phyloP scores from a whole-genome alignment of 2,329 filamentous ascomycete species.

The Fusarium sp. region DNA sequence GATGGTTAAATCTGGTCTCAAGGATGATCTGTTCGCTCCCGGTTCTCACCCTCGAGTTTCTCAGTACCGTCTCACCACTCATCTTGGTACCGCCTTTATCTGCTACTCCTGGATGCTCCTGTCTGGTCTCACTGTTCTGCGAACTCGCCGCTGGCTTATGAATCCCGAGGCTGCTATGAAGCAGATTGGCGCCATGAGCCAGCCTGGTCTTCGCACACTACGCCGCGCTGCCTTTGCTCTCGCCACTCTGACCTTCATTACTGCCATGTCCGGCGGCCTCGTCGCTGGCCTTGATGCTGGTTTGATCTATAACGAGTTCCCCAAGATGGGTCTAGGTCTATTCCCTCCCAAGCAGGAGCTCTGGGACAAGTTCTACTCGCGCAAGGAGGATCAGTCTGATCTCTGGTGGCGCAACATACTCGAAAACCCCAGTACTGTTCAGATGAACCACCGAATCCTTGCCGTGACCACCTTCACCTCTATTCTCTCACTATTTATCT shows the following conservation, averaged over 20 bases:
- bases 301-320: slow-evolving; percentile 99
- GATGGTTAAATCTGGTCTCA: slow-evolving; percentile 98
- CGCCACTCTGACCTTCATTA: slow-evolving; percentile 82
- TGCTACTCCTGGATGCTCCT: slow-evolving; percentile 96
- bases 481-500: slow-evolving; percentile 84
- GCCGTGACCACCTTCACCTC: slow-evolving; percentile 89
- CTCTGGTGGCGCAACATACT: slow-evolving; percentile 98
- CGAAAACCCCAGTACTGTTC: slow-evolving; percentile 95
- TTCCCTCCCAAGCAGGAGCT: slow-evolving; percentile 86
- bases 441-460: slow-evolving; percentile 93
- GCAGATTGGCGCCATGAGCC: slow-evolving; percentile 71
- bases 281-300: slow-evolving; percentile 96
- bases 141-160: slow-evolving; percentile 77
- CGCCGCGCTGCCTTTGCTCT: slow-evolving; percentile 79
- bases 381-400: slow-evolving; percentile 81
- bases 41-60: slow-evolving; percentile 92
- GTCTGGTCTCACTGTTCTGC: slow-evolving; percentile 86
- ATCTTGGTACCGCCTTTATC: slow-evolving; percentile 89
- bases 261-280: slow-evolving; percentile 91
- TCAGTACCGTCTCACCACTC: slow-evolving; percentile 91
- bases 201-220: slow-evolving; percentile 78
- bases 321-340: slow-evolving; percentile 89
- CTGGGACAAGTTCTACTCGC: slow-evolving; percentile 86
- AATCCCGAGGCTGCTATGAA: slow-evolving; percentile 73
- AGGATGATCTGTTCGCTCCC: slow-evolving; percentile 93